A percentile compares a stretch with the other conserved stretches of the same genome.
These are phyloP conservation scores for Ogataea parapolymorpha DNA, from an alignment of 805 yeast species.

Conservation along the genomic window DNA sequence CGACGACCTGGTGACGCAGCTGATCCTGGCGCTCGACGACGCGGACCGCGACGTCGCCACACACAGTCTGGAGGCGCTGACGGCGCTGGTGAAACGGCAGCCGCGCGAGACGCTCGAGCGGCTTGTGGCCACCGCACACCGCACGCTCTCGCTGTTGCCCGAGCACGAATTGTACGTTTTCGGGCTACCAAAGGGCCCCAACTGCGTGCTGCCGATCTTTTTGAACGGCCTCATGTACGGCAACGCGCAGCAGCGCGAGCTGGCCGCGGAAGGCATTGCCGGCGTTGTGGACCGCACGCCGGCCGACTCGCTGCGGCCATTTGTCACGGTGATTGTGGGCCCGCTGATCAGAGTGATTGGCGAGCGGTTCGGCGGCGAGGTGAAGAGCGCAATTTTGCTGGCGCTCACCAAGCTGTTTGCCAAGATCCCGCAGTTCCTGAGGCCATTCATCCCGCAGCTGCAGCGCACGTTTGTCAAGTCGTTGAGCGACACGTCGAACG, in stretches of 20 bases:
- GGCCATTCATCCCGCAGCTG: slow-evolving; percentile 95
- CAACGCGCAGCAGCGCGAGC: slow-evolving; percentile 73
- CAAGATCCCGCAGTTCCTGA: slow-evolving; percentile 84
- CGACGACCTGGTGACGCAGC: slow-evolving; percentile 68
- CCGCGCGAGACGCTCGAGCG: slow-evolving; percentile 73
- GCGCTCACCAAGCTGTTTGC: slow-evolving; percentile 76
- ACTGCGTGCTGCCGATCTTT: slow-evolving; percentile 84
- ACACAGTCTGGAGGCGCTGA: slow-evolving; percentile 62
- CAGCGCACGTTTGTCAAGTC: slow-evolving; percentile 96
- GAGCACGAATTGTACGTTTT: slow-evolving; percentile 71
- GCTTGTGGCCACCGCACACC: slow-evolving; percentile 76
- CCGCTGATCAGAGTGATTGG: slow-evolving; percentile 98
- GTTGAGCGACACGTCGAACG: slow-evolving; percentile 72
- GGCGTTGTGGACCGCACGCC: slow-evolving; percentile 84
- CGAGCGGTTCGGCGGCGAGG: slow-evolving; percentile 86
- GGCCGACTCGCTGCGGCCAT: slow-evolving; percentile 75
- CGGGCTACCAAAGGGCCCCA: slow-evolving; percentile 76
- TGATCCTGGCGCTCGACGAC: slow-evolving; percentile 73
- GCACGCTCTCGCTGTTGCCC: slow-evolving; percentile 65
- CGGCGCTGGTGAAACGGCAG: slow-evolving; percentile 64
- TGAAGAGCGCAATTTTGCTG: slow-evolving; percentile 87
- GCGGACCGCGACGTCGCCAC: slow-evolving; percentile 56
- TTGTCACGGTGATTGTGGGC: slow-evolving; percentile 92
- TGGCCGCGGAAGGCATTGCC: slow-evolving; percentile 85
- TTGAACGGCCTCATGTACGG: slow-evolving; percentile 96